Percentiles rank a stretch among this genome's conserved stretches.
Conservation (phyloP, 139 green algal genomes). For the Mesotaenium endlicherianum region DNA sequence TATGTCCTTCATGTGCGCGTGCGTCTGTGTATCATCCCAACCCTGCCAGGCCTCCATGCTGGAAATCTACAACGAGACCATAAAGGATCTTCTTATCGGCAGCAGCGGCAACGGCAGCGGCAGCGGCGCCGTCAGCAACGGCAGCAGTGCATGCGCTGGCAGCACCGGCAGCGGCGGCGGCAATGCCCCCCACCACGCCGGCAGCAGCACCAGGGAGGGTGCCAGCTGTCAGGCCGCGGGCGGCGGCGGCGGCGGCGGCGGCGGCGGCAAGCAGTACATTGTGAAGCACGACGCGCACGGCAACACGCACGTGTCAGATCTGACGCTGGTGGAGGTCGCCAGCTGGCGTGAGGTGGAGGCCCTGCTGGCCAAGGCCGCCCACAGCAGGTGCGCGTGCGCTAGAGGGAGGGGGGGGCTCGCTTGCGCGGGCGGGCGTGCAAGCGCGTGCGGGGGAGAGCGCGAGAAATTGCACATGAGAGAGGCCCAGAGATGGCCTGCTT, state of each 20-base stretch:
- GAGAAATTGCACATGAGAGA: too few relatives aligned
- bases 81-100: slow-evolving; percentile 51
- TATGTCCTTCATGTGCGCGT: too few relatives aligned
- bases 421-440: too few relatives aligned
- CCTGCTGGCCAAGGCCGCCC: slow-evolving; percentile 40
- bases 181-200: neutral
- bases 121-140: slow-evolving; percentile 1
- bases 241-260: slow-evolving; percentile 29
- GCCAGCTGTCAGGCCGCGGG: slow-evolving; percentile 58
- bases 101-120: neutral
- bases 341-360: slow-evolving; percentile 32
- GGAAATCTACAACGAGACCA: slow-evolving; percentile 95
- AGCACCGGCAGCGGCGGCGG: neutral
- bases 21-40: too few relatives aligned
- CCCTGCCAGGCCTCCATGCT: slow-evolving; percentile 72
- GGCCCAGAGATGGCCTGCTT: too few relatives aligned
- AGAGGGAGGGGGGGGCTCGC: too few relatives aligned
- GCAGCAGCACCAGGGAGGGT: slow-evolving; percentile 18
- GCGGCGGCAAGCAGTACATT: slow-evolving; percentile 33
- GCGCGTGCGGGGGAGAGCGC: too few relatives aligned
- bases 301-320: slow-evolving; percentile 54
- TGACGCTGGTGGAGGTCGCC: slow-evolving; percentile 53
- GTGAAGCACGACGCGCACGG: slow-evolving; percentile 59
- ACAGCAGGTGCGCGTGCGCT: slow-evolving; percentile 22
- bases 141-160: slow-evolving; percentile 9